Evolutionary conservation across 2,329 filamentous ascomycete genomes (phyloP), one percentile per base, ranked within the genome.

Genomic region (Pseudopithomyces chartarum): DNA sequence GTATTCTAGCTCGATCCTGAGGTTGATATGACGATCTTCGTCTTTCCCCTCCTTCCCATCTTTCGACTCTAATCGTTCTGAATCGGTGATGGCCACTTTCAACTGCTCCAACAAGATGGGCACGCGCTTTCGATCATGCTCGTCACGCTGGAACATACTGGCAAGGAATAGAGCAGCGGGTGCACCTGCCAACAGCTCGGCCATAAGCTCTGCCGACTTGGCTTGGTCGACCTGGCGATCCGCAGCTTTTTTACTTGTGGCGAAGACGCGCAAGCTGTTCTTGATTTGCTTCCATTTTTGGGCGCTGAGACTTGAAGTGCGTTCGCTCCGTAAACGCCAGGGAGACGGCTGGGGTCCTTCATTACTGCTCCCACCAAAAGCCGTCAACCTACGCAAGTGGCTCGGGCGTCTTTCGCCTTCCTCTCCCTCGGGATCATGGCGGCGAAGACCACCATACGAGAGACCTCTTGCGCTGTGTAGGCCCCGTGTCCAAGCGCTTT

Each of bases 101-200:
- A 99, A 83, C 78, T 99, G 95, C 75, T 99, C 95, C 6, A 99
- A 84, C 3, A 99, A 85, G 52, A 99, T 92, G 0, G 95, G 95
- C 55, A 99, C 97, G 57, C 93, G 88, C 78, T 91, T 95, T 76
- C 96, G 95, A 47, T 94, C 92, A 67, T 97, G 91, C 76, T 99
- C 95, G 67, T 99, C 95, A 55, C 95, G 86, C 78, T 98, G 95
- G 67, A 98, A 95, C 91, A 98, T 97, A 71, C 93, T 97, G 7
- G 95, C 95, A 51, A 99, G 81, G 76, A 99, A 96, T 56, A 99
- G 81, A 19, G 94, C 95, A 22, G 95, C 95, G 3, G 95, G 95
- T 1, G 93, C 92, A 52, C 92, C 95, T 42, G 95, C 96, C 47
- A 95, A 86, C 36, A 99, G 81, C 76, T 99, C 95, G 1, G 95